Conservation (phyloP, 2,329 filamentous ascomycete species). For the Fusarium mexicanum region DNA sequence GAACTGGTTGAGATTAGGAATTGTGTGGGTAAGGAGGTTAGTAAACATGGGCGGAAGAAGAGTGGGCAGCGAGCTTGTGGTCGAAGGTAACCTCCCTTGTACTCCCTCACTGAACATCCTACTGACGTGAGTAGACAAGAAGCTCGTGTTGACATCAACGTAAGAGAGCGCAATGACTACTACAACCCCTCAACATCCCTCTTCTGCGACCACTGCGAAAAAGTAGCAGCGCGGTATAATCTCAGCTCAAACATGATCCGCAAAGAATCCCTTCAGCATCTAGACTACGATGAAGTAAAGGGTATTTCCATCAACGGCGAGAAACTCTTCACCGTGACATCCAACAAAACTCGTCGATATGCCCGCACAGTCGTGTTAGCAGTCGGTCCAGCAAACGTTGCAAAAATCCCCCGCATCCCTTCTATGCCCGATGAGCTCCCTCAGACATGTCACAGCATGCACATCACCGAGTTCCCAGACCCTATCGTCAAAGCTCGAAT, state of each 20-base stretch:
- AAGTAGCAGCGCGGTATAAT: constrained; percentile 65
- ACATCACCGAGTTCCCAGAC: constrained; percentile 68
- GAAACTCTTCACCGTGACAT: constrained; percentile 72
- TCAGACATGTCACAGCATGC: constrained; percentile 71
- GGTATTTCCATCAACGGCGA: constrained; percentile 56
- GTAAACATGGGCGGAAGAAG: constrained; percentile 81
- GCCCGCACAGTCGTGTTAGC: constrained; percentile 74
- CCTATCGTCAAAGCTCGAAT: constrained; percentile 63
- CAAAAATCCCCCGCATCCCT: constrained; percentile 55
- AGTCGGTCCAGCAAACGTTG: constrained; percentile 73
- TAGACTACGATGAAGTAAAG: constrained; percentile 65
- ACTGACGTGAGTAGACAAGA: constrained; percentile 47
- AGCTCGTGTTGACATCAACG: constrained; percentile 65
- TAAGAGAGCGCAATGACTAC: constrained; percentile 75
- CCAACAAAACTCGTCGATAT: constrained; percentile 63
- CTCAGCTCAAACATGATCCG: constrained; percentile 61
- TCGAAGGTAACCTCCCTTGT: constrained; percentile 51
- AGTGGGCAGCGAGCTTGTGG: constrained; percentile 47
- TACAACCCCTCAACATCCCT: constrained; percentile 70
- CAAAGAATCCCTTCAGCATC: constrained; percentile 67
- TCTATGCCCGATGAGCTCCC: constrained; percentile 46
- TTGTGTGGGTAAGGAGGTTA: constrained; percentile 81
- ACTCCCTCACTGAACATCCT: background rate
- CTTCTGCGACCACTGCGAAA: constrained; percentile 70
- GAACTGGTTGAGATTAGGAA: constrained; percentile 77